Evolutionary conservation across 495 filamentous ascomycete species (phyloP), one percentile per base, ranked within the genome.

Genomic region (Aspergillus bertholletiae): DNA sequence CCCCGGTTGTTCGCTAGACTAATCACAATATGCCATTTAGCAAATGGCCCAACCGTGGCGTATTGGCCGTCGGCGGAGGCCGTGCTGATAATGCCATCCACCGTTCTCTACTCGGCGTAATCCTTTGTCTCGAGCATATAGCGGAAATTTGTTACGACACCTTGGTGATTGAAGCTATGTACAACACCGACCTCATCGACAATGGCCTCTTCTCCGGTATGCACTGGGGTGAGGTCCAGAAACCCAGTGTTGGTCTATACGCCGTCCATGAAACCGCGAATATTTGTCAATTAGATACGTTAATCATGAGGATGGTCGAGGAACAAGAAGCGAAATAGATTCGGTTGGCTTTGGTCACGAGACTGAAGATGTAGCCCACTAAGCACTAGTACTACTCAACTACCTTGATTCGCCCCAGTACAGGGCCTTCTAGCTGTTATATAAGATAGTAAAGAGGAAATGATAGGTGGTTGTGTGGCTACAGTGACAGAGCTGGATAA

Each of bases 261-360:
- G 9, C 22, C 22, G 3, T 51, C 49, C 7, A 51, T 17, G 35
- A 27, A 51, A 13, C 8, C 26, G 1, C 49, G 49, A 41, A 51
- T 7, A 23, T 26, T 41, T 2, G 32, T 51, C 8, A 51, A 7
- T n/a, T 35, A 35, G 5, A 43, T 30, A 39, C 27, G 9, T 28
- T 28, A 9, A 9, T 28, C 27, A 5, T 28, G 27, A 9, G 27
- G 27, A 5, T 28, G 27, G 9, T 81, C 54, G 54, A n/a, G n/a
- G n/a, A n/a, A n/a, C n/a, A n/a, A n/a, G n/a, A n/a, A n/a, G n/a
- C n/a, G n/a, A n/a, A n/a, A n/a, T n/a, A n/a, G n/a, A n/a, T n/a
- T n/a, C n/a, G n/a, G n/a, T n/a, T n/a, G n/a, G n/a, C n/a, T n/a
- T n/a, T n/a, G n/a, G n/a, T n/a, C n/a, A n/a, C n/a, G n/a, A n/a